Evolutionary conservation across 306 rosid genomes (phyloP), one percentile per base, ranked within the genome.

Genomic region (Canavalia ensiformis): DNA sequence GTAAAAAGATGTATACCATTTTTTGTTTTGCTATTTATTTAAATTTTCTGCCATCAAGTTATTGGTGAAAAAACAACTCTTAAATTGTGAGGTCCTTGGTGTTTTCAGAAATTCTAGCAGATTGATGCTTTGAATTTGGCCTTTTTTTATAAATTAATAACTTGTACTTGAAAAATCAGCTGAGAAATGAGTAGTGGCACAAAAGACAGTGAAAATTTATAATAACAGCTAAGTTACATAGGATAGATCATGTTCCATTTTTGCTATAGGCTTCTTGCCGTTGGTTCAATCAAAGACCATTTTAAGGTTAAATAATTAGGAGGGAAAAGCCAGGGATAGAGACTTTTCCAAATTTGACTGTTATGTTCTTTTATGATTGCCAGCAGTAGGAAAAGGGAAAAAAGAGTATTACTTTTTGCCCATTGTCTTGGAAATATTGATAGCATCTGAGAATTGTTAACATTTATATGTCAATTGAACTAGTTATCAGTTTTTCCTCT

Each of bases 301-400:
- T 54, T 30, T 41, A 13, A 42, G 37, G 76, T 35, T 18, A 37
- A 6, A 30, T 47, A 52, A 41, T 74, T 25, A 34, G 0, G 9
- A 25, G 41, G 39, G 6, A 18, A 28, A 57, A 25, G 45, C 33
- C 12, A 30, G 52, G 67, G 44, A 33, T 33, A 64, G 74, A 4
- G 68, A 81, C 7, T 3, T 55, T 29, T 75, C 42, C 37, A 35
- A 46, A 46, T 67, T 57, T 33, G 60, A 3, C 28, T 63, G 64
- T 60, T 28, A 79, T 58, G 44, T 37, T 62, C 57, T 6, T 72
- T 70, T 35, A 70, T 46, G 77, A 47, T 80, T 25, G 46, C 50
- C 62, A 35, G 6, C 7, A 64, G 3, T 54, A 41, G 74, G 39
- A 30, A 49, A 73, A 52, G n/a, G 68, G 30, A 64, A 51, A 72